Evolutionary conservation across 2,329 filamentous ascomycete species (phyloP).

Genomic region (Xylariaceae sp.): DNA sequence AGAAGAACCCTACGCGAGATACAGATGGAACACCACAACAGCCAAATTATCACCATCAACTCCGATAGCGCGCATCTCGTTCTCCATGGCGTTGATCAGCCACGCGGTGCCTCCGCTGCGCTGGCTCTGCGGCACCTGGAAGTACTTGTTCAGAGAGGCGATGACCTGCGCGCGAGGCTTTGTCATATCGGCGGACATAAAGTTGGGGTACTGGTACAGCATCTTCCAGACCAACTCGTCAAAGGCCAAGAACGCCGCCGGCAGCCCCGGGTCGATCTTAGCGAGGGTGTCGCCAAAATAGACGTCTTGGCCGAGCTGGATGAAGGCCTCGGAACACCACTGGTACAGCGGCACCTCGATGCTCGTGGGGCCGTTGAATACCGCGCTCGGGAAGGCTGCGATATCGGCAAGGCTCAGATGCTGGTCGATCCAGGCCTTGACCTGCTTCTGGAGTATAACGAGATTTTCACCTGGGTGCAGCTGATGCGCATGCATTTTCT

Average conservation of each 20-base stretch:
- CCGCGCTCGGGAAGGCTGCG: conserved; percentile 1
- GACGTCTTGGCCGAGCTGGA: conserved; percentile 26
- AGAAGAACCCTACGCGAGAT: not conserved
- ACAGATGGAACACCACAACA: conserved; percentile 5
- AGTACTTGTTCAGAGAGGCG: conserved; percentile 26
- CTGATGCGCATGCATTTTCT: conserved; percentile 34
- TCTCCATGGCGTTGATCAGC: conserved; percentile 34
- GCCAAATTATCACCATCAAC: conserved; percentile 30
- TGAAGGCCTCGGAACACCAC: conserved; percentile 37
- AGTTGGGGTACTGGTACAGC: conserved; percentile 38
- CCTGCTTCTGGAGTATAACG: conserved; percentile 24
- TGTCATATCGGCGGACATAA: conserved; percentile 33
- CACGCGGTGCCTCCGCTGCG: conserved; percentile 23
- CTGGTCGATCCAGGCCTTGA: conserved; percentile 27
- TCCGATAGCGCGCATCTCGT: conserved; percentile 29
- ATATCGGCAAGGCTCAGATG: conserved; percentile 17
- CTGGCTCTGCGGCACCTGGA: conserved; percentile 22
- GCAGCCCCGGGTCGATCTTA: conserved; percentile 25
- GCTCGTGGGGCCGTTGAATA: not conserved
- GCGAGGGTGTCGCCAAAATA: conserved; percentile 36
- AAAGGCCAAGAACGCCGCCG: conserved; percentile 31
- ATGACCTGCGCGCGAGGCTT: conserved; percentile 13
- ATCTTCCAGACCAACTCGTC: conserved; percentile 40
- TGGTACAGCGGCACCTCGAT: conserved; percentile 27
- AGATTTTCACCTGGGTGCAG: conserved; percentile 34